Evolutionary conservation across 352 stramenopile species (phyloP), one percentile per base, ranked within the genome.

Genomic region (Phytophthora hybrid): DNA sequence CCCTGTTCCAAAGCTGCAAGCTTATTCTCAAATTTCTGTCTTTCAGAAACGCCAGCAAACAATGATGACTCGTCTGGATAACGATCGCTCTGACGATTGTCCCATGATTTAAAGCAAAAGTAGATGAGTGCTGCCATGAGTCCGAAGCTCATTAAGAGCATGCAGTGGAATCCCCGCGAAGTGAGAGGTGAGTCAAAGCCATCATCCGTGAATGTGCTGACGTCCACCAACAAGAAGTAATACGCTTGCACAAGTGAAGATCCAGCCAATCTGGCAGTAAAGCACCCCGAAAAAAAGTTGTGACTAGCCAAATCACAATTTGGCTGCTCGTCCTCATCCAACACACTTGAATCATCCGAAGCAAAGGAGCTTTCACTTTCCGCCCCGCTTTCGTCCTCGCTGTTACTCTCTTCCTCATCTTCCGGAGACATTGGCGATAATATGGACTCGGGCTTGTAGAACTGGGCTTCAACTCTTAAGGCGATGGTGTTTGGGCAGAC

Each of bases 401-500:
- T 73, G 41, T 64, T 73, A 55, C 72, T 63, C 4, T 65, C 37
- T 19, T 66, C 57, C 6, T 67, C 69, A 7, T 66, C 44, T 51
- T 69, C 66, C 19, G 69, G 58, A 39, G 65, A 72, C 14, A 71
- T 16, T 37, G 64, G 63, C 16, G 61, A 59, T 39, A 52, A n/a
- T 13, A 70, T 31, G 26, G 59, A 19, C 7, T 52, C 19, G 18
- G 58, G 55, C 3, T 41, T 69, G 52, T 31, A 47, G 41, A 78
- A 44, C 19, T 78, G 72, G n/a, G 49, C 65, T 39, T 91, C 74
- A 1, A 81, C 75, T 8, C 69, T 75, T 10, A 93, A 44, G 26
- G 83, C 85, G 46, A 93, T 78, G 23, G 78, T 63, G 46, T 92
- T 92, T 0, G 85, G 81, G 2, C 83, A 71, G 1, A 89, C 39